These are phyloP conservation scores for Penicillium lagena DNA, from an alignment of 495 filamentous ascomycete species.

Conservation along the genomic window DNA sequence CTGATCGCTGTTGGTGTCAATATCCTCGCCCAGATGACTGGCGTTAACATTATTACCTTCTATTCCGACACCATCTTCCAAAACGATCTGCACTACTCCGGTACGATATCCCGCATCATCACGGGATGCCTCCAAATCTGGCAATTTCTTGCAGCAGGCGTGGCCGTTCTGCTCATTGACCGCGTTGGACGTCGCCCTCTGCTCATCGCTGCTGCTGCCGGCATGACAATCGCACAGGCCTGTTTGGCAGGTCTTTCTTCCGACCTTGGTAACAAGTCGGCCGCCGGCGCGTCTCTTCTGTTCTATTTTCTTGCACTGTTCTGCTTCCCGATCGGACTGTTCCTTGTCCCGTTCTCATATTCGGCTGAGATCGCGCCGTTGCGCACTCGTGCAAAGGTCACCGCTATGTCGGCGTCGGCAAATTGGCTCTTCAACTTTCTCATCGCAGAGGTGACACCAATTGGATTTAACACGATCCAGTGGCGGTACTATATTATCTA, in stretches of 20 bases:
- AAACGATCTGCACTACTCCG: conserved; percentile 9
- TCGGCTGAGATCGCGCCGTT: conserved; percentile 59
- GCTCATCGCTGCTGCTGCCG: conserved; percentile 56
- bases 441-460: conserved; percentile 55
- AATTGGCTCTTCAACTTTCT: conserved; percentile 24
- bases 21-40: conserved; percentile 20
- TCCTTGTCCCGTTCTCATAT: conserved; percentile 60
- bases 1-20: conserved; percentile 17
- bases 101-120: conserved; percentile 14
- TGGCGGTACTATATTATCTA: conserved; percentile 64
- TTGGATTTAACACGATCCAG: conserved; percentile 51
- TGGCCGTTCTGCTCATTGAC: conserved; percentile 21
- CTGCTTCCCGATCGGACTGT: conserved; percentile 61
- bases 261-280: conserved; percentile 20
- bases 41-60: conserved; percentile 23
- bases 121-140: conserved; percentile 21
- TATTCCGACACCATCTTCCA: conserved; percentile 20
- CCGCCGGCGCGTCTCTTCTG: conserved; percentile 32
- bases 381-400: conserved; percentile 53
- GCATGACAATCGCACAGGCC: conserved; percentile 55
- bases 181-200: conserved; percentile 33
- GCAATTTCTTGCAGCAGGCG: conserved; percentile 17
- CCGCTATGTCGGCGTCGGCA: conserved; percentile 48
- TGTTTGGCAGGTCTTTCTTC: conserved; percentile 38
- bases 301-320: conserved; percentile 59